Evolutionary conservation across 2,329 filamentous ascomycete genomes (phyloP).

Genomic region (Sphaerulina vaccinii): DNA sequence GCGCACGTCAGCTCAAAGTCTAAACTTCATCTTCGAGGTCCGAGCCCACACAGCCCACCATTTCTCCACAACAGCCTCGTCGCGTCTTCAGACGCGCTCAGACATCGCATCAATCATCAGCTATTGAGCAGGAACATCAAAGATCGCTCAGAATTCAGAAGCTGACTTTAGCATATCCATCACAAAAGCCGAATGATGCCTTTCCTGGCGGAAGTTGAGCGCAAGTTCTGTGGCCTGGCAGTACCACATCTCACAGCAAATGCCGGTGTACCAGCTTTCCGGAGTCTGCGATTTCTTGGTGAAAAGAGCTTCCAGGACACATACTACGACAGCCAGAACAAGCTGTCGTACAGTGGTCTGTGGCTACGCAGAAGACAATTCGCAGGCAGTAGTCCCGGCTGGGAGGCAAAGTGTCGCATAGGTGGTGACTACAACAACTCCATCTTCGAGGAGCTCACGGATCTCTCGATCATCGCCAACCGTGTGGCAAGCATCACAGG

Average conservation of each 20-base stretch:
- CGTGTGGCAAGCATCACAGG: neutral
- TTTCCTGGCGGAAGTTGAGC: neutral
- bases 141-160: no score
- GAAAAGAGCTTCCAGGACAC: neutral
- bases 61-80: no score
- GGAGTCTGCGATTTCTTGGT: neutral
- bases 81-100: no score
- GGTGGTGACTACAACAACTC: neutral
- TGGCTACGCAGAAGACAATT: slow-evolving; percentile 1
- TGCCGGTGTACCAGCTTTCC: neutral
- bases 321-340: neutral
- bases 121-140: no score
- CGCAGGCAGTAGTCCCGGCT: neutral
- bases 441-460: neutral
- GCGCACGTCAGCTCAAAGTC: no score
- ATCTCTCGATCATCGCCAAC: neutral
- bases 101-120: no score
- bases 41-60: no score
- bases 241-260: neutral
- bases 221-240: slow-evolving; percentile 1
- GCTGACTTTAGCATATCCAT: no score
- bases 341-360: neutral
- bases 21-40: no score
- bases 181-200: no score
- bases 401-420: neutral